Conservation (phyloP, 176 grass and related monocot genomes). For the Triticum timopheevii region DNA sequence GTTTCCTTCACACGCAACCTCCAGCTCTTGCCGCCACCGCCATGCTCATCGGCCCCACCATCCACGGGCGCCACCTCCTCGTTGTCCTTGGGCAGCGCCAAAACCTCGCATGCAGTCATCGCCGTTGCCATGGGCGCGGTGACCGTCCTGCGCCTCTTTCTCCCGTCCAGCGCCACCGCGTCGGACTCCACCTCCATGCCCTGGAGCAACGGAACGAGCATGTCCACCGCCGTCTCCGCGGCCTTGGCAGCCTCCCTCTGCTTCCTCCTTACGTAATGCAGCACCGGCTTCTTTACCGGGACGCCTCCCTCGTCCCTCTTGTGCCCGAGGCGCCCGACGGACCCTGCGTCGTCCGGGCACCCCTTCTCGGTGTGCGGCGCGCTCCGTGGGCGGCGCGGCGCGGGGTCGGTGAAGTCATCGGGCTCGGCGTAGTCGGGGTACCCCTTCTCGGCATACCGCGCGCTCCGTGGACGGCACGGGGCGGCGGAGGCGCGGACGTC, state of each 20-base stretch:
- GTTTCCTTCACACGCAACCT: slow-evolving; percentile 48
- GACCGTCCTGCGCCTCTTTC: slow-evolving; percentile 14
- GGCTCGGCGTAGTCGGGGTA: slow-evolving; percentile 7
- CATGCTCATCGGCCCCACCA: slow-evolving; percentile 3
- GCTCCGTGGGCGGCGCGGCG: slow-evolving; percentile 9
- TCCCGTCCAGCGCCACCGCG: slow-evolving; percentile 21
- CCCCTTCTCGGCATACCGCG: slow-evolving; percentile 20
- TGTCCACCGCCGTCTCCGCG: background rate
- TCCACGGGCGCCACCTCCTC: background rate
- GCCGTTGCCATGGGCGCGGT: background rate
- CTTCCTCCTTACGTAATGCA: slow-evolving; percentile 26
- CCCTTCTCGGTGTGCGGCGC: slow-evolving; percentile 9
- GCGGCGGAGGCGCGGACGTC: background rate
- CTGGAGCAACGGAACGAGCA: slow-evolving; percentile 15
- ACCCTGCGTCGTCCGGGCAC: background rate
- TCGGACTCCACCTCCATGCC: slow-evolving; percentile 7
- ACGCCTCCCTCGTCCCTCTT: background rate
- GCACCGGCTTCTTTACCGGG: slow-evolving; percentile 17
- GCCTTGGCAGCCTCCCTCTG: background rate
- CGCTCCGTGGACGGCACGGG: slow-evolving; percentile 24
- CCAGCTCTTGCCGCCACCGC: slow-evolving; percentile 26
- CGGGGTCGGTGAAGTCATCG: background rate
- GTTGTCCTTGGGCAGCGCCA: slow-evolving; percentile 18
- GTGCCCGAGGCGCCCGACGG: background rate
- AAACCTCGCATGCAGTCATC: slow-evolving; percentile 28